Evolutionary conservation across 495 filamentous ascomycete genomes (phyloP), one percentile per base, ranked within the genome.

Genomic region (Penicillium taxi): DNA sequence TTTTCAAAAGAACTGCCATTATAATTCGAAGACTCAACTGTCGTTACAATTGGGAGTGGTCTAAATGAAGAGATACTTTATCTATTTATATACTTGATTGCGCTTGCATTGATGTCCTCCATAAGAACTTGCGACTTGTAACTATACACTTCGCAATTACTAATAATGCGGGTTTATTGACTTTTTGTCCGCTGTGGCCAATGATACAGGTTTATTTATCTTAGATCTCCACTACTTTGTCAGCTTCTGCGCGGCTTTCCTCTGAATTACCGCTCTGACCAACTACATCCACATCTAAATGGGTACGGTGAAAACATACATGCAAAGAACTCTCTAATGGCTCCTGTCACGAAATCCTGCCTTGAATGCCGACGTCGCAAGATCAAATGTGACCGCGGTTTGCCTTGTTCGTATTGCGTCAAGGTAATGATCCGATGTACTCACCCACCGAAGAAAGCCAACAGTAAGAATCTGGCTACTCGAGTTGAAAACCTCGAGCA

Each of bases 321-420:
- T n/a, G n/a, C n/a, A n/a, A n/a, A n/a, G n/a, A n/a, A n/a, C n/a
- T n/a, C n/a, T n/a, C n/a, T n/a, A n/a, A n/a, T n/a, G n/a, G n/a
- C n/a, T n/a, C n/a, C n/a, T n/a, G n/a, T n/a, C n/a, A n/a, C n/a
- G n/a, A n/a, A 32, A 32, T 70, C 72, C 2, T 75, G 70, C 45
- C 53, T 72, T 22, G 70, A 69, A 34, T 76, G 73, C 47, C 52
- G 67, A 9, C 72, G 59, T 8, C 69, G 70, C 32, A 77, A 75
- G 52, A 70, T 77, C 39, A 72, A 67, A 25, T 77, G 72, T 53
- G 70, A 75, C 39, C 66, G 38, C 15, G 45, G 33, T 6, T 47
- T 64, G 23, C 73, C 71, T 6, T 77, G 72, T 44, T 51, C 56
- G 12, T 69, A 67, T 37, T 75, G 73, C 43, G 53, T 71, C 32